These are phyloP conservation scores for Pseudocercospora pini-densiflorae DNA, from an alignment of 2,329 filamentous ascomycete species.

Conservation along the genomic window DNA sequence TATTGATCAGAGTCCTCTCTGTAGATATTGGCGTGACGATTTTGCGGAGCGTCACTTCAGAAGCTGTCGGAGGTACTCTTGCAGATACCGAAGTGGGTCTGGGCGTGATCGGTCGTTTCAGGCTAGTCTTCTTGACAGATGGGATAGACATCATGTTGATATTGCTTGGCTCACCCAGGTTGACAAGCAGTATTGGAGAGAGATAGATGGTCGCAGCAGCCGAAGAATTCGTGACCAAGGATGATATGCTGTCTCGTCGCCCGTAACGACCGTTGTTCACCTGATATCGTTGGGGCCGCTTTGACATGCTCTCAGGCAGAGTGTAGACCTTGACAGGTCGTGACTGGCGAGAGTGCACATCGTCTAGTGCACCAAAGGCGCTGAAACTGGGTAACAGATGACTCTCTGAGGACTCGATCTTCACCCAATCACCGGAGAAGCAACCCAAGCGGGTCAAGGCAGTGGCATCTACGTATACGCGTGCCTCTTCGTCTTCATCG, in stretches of 20 bases:
- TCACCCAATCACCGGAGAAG: conserved; percentile 97
- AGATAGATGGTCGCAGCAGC: conserved; percentile 72
- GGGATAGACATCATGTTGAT: conserved; percentile 74
- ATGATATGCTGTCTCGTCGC: conserved; percentile 60
- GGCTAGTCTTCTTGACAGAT: conserved; percentile 43
- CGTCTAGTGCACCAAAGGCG: conserved; percentile 68
- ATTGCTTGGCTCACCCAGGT: conserved; percentile 78
- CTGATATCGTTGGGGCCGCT: conserved; percentile 59
- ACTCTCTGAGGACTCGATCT: conserved; percentile 76
- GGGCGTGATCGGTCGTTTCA: conserved; percentile 42
- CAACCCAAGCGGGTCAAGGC: conserved; percentile 88
- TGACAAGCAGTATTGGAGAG: conserved; percentile 85
- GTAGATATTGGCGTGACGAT: conserved; percentile 87
- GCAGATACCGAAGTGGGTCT: conserved; percentile 42
- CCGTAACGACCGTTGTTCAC: conserved; percentile 54
- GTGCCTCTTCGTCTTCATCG: conserved; percentile 85
- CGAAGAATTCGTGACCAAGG: conserved; percentile 48
- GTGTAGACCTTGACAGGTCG: conserved; percentile 88
- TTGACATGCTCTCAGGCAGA: conserved; percentile 72
- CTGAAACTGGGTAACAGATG: conserved; percentile 70
- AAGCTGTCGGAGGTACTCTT: conserved; percentile 64
- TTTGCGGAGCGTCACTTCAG: conserved; percentile 85
- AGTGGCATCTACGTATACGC: conserved; percentile 87
- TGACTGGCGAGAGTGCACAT: conserved; percentile 71
- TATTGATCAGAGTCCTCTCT: conserved; percentile 82